Base-by-base conservation (phyloP, 1,284 basidiomycete genomes). In the Gomphus sp. region DNA sequence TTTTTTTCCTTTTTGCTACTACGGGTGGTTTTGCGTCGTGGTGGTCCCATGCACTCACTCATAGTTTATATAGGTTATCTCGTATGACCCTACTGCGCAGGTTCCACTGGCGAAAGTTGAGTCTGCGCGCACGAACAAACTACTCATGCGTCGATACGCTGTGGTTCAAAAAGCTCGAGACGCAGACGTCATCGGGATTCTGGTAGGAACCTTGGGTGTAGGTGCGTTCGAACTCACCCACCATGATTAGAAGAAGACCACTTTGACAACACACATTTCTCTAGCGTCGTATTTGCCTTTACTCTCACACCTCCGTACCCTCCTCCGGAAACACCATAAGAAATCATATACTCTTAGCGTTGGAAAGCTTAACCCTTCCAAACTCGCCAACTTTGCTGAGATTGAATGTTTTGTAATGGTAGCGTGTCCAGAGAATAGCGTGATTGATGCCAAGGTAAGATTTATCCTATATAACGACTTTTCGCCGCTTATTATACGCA, bases 321-420 rank as follows among this genome's bases (percentile, higher is more conserved):
- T 87, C 14, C 78, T 98, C 51, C 71, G 77, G 1, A 76, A 75
- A 44, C 78, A 82, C 0, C 81, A 81, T 61, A 93, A 93, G 73
- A 98, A 97, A 69, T 86, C 83, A 62, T 99, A 99, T 71, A 98
- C 96, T 0, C 85, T 99, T 65, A 91, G 87, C 53, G 96, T 99
- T 0, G 97, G 97, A 36, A 94, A 98, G 71, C 80, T 98, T 59
- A 98, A 93, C 66, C 96, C 96, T 0, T 84, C 94, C 16, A 99
- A 99, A 68, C 77, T 99, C 37, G 96, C 89, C 11, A 99, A 99
- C 70, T 98, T 98, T 70, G 81, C 92, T 66, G 95, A 98, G 70
- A 88, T 99, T 55, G 96, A 98, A 68, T 95, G 93, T 67, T 99
- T 95, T 67, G 88, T 99, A 5, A 79, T 98, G 60, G 88, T 98